Evolutionary conservation across 225 moss, liverwort and hornwort genomes (phyloP).

Genomic region (Straminergon stramineum): DNA sequence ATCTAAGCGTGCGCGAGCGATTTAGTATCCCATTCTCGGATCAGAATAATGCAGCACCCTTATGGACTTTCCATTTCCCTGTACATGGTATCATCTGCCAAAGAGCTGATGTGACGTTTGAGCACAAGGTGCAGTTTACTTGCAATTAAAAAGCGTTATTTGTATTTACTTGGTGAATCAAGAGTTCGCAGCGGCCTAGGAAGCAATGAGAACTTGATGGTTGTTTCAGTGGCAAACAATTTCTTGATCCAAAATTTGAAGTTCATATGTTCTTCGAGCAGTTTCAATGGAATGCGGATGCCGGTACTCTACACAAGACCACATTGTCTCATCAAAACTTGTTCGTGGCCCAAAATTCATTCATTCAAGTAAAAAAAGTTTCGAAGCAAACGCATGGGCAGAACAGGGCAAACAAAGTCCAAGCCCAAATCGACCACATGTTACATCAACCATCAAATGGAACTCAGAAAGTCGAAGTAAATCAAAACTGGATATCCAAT

Average conservation of each 20-base stretch:
- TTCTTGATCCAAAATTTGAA: background rate
- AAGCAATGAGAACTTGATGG: background rate
- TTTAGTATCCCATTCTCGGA: background rate
- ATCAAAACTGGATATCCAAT: slow-evolving; percentile 2
- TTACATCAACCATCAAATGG: background rate
- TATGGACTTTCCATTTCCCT: background rate
- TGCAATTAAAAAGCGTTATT: background rate
- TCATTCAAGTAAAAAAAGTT: too few relatives aligned
- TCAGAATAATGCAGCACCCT: background rate
- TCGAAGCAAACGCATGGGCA: background rate
- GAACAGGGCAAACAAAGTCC: too few relatives aligned
- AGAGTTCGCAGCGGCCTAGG: background rate
- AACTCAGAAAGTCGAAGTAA: background rate
- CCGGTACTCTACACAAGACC: background rate
- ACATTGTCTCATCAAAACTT: background rate
- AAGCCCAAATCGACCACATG: background rate
- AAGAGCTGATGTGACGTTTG: background rate
- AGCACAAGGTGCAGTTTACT: background rate
- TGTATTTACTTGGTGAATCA: background rate
- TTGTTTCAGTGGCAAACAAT: background rate
- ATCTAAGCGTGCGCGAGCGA: background rate
- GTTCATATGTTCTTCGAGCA: background rate
- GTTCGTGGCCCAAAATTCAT: background rate
- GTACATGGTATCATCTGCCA: background rate
- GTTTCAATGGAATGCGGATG: background rate